Conservation (phyloP, 1,284 basidiomycete genomes). For the Cutaneotrichosporon sp. region DNA sequence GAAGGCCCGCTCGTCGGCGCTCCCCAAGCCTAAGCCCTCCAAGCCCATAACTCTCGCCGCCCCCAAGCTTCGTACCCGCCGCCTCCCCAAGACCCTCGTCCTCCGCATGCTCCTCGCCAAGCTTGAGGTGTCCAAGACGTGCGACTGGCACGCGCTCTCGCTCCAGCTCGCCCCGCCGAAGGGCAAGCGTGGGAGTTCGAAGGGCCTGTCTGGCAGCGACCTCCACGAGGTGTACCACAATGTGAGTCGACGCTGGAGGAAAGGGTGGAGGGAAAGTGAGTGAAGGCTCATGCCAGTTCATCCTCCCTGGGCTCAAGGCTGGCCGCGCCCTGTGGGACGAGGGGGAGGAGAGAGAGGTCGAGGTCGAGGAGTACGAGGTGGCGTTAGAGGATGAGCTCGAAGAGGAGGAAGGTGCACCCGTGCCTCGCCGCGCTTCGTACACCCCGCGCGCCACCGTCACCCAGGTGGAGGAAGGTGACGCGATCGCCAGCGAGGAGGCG, state of each 20-base stretch:
- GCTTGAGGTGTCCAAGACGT: conserved; percentile 31
- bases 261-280: too few species aligned
- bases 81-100: conserved; percentile 22
- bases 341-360: background rate
- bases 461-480: background rate
- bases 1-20: background rate
- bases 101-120: conserved; percentile 35
- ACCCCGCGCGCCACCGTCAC: too few species aligned
- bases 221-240: conserved; percentile 37
- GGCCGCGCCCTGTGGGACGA: conserved; percentile 32
- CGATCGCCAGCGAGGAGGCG: background rate
- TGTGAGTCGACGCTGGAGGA: conserved; percentile 22
- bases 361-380: background rate
- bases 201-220: conserved; percentile 26
- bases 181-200: background rate
- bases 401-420: background rate
- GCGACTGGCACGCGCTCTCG: conserved; percentile 39
- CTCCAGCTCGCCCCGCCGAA: conserved; percentile 13
- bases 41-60: too few species aligned
- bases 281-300: conserved; percentile 27
- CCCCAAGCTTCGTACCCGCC: background rate
- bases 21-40: background rate
- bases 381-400: background rate
- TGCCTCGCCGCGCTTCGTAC: too few species aligned
- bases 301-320: conserved; percentile 33